These are phyloP conservation scores for Cyclocybe cylindracea DNA, from an alignment of 768 basidiomycete genomes.

Conservation along the genomic window DNA sequence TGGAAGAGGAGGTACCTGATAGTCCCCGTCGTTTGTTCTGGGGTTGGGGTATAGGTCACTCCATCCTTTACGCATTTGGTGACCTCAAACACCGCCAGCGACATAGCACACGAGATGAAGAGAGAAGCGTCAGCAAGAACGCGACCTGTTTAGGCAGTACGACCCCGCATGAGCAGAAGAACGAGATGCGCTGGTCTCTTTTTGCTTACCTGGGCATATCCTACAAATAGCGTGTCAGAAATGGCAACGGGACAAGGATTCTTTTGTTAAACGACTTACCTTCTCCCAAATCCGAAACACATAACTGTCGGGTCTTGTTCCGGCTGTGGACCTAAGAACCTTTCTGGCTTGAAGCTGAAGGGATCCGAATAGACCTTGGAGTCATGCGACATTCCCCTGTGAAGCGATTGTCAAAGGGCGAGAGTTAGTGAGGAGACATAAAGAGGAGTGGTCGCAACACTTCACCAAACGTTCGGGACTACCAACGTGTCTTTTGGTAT, in stretches of 20 bases:
- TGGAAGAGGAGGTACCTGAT: constrained; percentile 37
- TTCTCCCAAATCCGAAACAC: constrained; percentile 58
- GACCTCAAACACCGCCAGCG: constrained; percentile 43
- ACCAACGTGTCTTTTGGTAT: constrained; percentile 60
- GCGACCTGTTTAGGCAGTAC: constrained; percentile 22
- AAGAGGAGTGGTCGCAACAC: not conserved
- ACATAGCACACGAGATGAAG: constrained; percentile 40
- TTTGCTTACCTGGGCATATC: constrained; percentile 33
- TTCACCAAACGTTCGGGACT: constrained; percentile 51
- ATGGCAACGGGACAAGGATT: not conserved
- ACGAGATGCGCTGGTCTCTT: not conserved
- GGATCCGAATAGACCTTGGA: constrained; percentile 35
- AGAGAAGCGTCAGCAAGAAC: constrained; percentile 42
- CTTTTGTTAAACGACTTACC: constrained; percentile 22
- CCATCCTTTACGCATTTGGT: constrained; percentile 26
- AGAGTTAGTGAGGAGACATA: not conserved
- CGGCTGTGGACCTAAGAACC: constrained; percentile 43
- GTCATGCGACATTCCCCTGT: constrained; percentile 45
- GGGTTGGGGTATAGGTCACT: constrained; percentile 30
- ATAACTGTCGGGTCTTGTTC: constrained; percentile 44
- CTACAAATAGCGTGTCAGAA: constrained; percentile 4
- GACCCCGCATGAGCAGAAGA: constrained; percentile 5
- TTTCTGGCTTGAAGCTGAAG: constrained; percentile 45
- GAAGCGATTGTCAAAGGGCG: not conserved
- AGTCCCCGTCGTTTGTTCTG: constrained; percentile 43